Evolutionary conservation across 495 filamentous ascomycete species (phyloP).

Genomic region (Aspergillus carlsbadensis): DNA sequence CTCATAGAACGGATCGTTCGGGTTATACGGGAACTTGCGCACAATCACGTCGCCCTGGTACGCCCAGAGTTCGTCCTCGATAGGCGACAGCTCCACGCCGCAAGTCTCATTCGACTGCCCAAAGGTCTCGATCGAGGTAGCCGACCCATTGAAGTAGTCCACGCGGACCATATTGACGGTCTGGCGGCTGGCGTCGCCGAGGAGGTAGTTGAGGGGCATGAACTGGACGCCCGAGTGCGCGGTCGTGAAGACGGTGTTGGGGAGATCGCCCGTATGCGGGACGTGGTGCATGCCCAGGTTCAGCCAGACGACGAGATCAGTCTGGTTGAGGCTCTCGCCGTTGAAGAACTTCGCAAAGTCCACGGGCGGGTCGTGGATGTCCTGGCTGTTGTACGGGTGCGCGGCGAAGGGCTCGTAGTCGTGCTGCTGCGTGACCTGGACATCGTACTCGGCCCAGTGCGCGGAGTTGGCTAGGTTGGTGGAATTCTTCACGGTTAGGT

Average conservation of each 20-base stretch:
- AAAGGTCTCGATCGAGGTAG: conserved; percentile 35
- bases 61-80: conserved; percentile 26
- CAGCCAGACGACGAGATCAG: conserved; percentile 44
- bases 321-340: conserved; percentile 50
- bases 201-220: conserved; percentile 48
- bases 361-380: conserved; percentile 49
- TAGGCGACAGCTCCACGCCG: conserved; percentile 12
- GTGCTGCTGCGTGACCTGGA: conserved; percentile 51
- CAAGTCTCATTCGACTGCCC: conserved; percentile 29
- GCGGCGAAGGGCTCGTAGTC: conserved; percentile 51
- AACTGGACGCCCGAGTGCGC: conserved; percentile 44
- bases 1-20: conserved; percentile 25
- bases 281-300: conserved; percentile 58
- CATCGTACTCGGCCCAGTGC: conserved; percentile 48
- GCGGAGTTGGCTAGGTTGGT: conserved; percentile 45
- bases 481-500: conserved; percentile 50
- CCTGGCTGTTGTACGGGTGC: conserved; percentile 47
- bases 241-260: conserved; percentile 52
- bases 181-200: conserved; percentile 28
- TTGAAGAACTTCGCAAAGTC: conserved; percentile 57
- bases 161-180: conserved; percentile 41
- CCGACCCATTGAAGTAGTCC: conserved; percentile 34
- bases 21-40: conserved; percentile 46
- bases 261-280: conserved; percentile 54
- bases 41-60: conserved; percentile 47